Evolutionary conservation across 768 basidiomycete genomes (phyloP).

Genomic region (Auricularia auricula-judae): DNA sequence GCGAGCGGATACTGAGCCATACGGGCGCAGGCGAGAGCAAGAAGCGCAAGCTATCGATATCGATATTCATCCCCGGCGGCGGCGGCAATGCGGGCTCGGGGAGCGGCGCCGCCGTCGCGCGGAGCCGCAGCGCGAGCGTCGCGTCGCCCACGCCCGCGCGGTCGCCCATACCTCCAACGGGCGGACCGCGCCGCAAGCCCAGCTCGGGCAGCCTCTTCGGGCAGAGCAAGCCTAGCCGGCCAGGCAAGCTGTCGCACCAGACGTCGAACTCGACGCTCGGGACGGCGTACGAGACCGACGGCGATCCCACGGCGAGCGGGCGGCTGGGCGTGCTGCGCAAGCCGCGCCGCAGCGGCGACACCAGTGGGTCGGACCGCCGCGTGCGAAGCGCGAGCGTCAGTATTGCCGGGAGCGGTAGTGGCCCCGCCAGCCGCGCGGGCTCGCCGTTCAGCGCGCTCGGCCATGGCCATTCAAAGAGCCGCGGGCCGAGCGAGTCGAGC

Average conservation of each 20-base stretch:
- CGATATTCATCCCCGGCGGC: neutral
- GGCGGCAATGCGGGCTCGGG: neutral
- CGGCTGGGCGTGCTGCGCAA: neutral
- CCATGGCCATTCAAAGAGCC: neutral
- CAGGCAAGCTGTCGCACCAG: neutral
- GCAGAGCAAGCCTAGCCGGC: neutral
- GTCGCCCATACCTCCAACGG: neutral
- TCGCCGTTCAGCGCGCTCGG: neutral
- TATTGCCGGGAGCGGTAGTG: neutral
- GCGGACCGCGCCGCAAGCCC: neutral
- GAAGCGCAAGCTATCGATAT: slow-evolving; percentile 1
- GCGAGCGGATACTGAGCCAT: neutral
- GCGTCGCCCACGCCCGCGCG: neutral
- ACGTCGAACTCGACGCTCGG: neutral
- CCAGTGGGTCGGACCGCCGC: neutral
- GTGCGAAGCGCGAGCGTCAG: neutral
- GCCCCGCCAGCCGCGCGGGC: neutral
- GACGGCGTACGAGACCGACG: neutral
- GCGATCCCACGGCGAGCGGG: neutral
- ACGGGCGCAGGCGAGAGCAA: neutral
- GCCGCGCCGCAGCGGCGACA: neutral
- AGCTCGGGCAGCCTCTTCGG: neutral
- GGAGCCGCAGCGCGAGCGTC: neutral
- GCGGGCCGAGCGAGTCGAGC: neutral
- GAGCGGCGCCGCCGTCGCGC: neutral